Conservation (phyloP, 257 asterid species). For the Lavandula angustifolia region DNA sequence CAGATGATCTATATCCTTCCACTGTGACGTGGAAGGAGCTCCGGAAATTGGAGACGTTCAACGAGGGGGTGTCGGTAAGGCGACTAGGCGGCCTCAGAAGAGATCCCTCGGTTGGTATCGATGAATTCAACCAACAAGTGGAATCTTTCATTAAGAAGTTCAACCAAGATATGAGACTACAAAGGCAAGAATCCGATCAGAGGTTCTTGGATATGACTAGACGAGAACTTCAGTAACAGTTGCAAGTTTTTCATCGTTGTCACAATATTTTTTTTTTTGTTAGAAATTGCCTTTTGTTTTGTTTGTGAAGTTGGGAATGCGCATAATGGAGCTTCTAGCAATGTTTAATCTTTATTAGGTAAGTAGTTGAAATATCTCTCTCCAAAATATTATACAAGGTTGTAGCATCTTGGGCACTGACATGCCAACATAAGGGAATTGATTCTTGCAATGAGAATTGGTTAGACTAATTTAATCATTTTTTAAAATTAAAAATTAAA, state of each 20-base stretch:
- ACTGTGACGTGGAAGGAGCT: conserved; percentile 41
- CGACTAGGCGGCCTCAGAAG: conserved; percentile 50
- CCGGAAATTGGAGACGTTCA: conserved; percentile 57
- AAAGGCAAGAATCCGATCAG: conserved; percentile 64
- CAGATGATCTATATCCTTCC: background rate
- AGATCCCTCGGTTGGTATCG: conserved; percentile 51
- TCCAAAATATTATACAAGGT: no score
- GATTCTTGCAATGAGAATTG: background rate
- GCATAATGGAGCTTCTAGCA: no score
- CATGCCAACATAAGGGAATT: background rate
- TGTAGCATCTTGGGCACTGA: background rate
- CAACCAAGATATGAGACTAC: conserved; percentile 50
- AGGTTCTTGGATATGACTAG: conserved; percentile 47
- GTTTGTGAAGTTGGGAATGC: background rate
- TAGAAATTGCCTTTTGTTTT: background rate
- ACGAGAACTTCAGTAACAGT: conserved; percentile 14
- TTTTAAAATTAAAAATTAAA: no score
- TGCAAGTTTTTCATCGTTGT: background rate
- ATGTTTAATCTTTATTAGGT: background rate
- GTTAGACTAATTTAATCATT: no score
- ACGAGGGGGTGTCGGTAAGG: conserved; percentile 45
- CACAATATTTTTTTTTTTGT: background rate
- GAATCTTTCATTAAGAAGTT: conserved; percentile 63
- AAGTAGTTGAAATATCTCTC: background rate
- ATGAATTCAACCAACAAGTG: conserved; percentile 50